These are phyloP conservation scores for Vinca minor DNA, from an alignment of 257 asterid genomes.

Conservation along the genomic window DNA sequence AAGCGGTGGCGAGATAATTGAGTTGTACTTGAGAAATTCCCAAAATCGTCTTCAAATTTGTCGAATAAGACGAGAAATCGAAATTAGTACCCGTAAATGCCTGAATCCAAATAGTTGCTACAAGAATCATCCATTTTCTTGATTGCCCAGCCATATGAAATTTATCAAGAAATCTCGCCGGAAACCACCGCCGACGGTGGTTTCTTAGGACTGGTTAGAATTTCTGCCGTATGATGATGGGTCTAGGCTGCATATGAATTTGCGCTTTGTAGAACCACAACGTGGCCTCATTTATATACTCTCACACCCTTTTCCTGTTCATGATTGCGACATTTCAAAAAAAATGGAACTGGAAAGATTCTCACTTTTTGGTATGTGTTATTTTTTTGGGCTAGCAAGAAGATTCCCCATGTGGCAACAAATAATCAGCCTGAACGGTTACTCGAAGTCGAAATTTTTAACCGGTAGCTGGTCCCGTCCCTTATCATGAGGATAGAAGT, in stretches of 20 bases:
- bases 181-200: background rate
- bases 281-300: slow-evolving; percentile 43
- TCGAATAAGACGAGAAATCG: slow-evolving; percentile 83
- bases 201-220: too few species aligned
- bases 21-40: slow-evolving; percentile 81
- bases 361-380: too few species aligned
- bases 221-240: too few species aligned
- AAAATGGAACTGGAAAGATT: too few species aligned
- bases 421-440: too few species aligned
- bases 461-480: too few species aligned
- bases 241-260: background rate
- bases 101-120: slow-evolving; percentile 82
- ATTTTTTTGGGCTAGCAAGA: too few species aligned
- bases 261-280: background rate
- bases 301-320: background rate
- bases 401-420: too few species aligned
- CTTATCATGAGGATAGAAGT: too few species aligned
- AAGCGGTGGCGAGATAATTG: slow-evolving; percentile 79
- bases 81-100: slow-evolving; percentile 87
- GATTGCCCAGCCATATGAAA: slow-evolving; percentile 44
- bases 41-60: slow-evolving; percentile 58
- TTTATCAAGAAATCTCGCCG: background rate
- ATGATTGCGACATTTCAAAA: background rate
- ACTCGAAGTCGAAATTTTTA: too few species aligned
- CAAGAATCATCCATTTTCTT: slow-evolving; percentile 73